phyloP scores from a whole-genome alignment of 225 moss, liverwort and hornwort genomes.

The Bryoerythrophyllum caledonicum region DNA sequence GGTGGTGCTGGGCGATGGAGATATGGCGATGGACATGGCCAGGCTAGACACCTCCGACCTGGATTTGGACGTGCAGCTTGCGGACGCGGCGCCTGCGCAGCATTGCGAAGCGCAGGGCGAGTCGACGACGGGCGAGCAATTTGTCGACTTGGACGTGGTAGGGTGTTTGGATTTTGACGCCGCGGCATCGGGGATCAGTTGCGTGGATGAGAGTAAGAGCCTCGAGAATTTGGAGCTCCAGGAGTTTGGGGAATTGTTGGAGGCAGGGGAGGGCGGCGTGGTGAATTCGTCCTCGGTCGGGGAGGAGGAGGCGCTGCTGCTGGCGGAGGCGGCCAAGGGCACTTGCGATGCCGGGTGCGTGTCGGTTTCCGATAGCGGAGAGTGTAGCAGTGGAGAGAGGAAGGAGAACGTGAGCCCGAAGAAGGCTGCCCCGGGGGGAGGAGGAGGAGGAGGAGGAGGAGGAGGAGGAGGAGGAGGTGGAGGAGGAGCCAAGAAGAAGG shows the following conservation, averaged over 20 bases:
- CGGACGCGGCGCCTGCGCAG: not conserved
- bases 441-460: too few relatives aligned
- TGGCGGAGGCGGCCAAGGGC: slow-evolving; percentile 82
- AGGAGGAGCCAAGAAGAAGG: slow-evolving; percentile 60
- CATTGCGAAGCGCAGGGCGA: not conserved
- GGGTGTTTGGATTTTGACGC: slow-evolving; percentile 41
- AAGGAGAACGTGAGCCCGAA: slow-evolving; percentile 57
- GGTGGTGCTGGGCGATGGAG: slow-evolving; percentile 60
- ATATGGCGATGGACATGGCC: slow-evolving; percentile 66
- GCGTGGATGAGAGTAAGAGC: slow-evolving; percentile 21
- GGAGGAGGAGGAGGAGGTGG: too few relatives aligned
- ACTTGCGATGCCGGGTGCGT: slow-evolving; percentile 37
- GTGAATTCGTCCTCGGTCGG: slow-evolving; percentile 64
- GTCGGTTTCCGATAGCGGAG: slow-evolving; percentile 74
- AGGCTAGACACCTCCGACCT: slow-evolving; percentile 25
- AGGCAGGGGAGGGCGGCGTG: slow-evolving; percentile 16
- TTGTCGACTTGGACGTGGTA: slow-evolving; percentile 32
- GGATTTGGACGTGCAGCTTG: not conserved
- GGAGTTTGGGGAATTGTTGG: slow-evolving; percentile 41
- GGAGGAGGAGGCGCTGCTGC: slow-evolving; percentile 85
- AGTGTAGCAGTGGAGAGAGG: slow-evolving; percentile 78
- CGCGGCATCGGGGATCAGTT: slow-evolving; percentile 10
- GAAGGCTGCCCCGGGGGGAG: slow-evolving; percentile 49
- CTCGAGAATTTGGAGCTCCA: slow-evolving; percentile 41
- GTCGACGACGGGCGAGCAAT: not conserved